Conservation (phyloP, 1,284 basidiomycete species). For the Trametes polyzona region DNA sequence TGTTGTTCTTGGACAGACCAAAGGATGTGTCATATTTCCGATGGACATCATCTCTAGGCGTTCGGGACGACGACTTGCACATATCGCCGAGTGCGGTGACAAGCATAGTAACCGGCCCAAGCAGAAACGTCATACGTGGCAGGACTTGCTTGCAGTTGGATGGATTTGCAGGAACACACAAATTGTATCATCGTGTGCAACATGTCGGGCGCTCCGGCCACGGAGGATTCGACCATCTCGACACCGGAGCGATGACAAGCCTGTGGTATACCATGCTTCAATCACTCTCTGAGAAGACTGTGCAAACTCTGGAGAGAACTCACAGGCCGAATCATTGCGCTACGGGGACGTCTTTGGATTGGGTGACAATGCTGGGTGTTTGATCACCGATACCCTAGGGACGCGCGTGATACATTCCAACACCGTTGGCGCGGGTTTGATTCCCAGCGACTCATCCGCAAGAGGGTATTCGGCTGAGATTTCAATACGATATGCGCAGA, state of each 20-base stretch:
- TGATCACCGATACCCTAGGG: background rate
- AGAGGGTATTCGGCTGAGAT: too few species aligned
- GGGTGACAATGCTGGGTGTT: background rate
- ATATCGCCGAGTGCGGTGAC: too few species aligned
- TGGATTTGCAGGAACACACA: constrained; percentile 3
- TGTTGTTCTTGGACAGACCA: background rate
- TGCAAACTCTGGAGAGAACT: background rate
- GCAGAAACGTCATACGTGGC: background rate
- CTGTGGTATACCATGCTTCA: background rate
- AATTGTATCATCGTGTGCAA: background rate
- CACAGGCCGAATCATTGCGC: background rate
- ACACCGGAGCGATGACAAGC: background rate
- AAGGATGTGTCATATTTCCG: background rate
- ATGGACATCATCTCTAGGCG: background rate
- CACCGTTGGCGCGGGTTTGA: too few species aligned
- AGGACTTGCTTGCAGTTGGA: background rate
- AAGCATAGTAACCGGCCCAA: background rate
- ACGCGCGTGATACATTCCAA: background rate
- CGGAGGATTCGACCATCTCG: constrained; percentile 11
- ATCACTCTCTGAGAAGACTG: background rate
- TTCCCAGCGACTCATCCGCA: too few species aligned
- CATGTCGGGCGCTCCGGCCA: constrained; percentile 17
- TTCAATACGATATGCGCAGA: too few species aligned
- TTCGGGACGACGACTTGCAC: too few species aligned
- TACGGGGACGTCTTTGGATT: background rate